Conservation (phyloP, 495 filamentous ascomycete species). For the Hypoxylon lienhwacheense region DNA sequence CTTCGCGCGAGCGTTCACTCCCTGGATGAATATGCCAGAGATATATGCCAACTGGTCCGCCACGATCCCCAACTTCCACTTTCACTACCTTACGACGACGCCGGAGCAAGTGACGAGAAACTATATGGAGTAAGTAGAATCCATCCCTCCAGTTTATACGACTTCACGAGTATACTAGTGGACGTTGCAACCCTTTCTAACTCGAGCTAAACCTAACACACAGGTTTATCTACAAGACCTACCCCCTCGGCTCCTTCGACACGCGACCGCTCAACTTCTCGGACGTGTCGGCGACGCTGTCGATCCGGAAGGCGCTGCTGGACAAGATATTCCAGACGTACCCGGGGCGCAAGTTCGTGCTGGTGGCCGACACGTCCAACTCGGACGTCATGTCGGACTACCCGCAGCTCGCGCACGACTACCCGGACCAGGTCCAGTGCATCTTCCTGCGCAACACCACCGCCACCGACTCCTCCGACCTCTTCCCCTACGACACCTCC, state of each 20-base stretch:
- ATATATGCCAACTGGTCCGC: slow-evolving; percentile 69
- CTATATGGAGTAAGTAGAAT: slow-evolving; percentile 62
- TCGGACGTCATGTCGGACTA: slow-evolving; percentile 76
- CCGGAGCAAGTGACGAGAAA: slow-evolving; percentile 76
- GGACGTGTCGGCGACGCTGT: slow-evolving; percentile 68
- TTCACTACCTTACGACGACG: slow-evolving; percentile 83
- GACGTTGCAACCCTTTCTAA: neutral
- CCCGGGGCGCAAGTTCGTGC: slow-evolving; percentile 71
- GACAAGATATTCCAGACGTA: slow-evolving; percentile 73
- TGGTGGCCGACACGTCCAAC: slow-evolving; percentile 78
- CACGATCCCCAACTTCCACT: slow-evolving; percentile 65
- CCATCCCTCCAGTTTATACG: neutral
- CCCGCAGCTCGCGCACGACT: slow-evolving; percentile 63
- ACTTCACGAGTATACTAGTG: neutral
- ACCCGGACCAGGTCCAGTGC: slow-evolving; percentile 73
- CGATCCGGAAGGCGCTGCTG: slow-evolving; percentile 68
- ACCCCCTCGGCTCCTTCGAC: slow-evolving; percentile 73
- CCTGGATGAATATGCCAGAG: slow-evolving; percentile 79
- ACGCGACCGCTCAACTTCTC: slow-evolving; percentile 79
- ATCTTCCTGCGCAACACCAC: slow-evolving; percentile 76
- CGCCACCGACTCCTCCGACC: slow-evolving; percentile 61
- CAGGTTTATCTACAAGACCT: slow-evolving; percentile 69
- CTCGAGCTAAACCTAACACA: neutral
- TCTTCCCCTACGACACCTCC: slow-evolving; percentile 73
- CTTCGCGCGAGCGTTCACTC: slow-evolving; percentile 68